Evolutionary conservation across 306 rosid genomes (phyloP), one percentile per base, ranked within the genome.

Genomic region (Vigna unguiculata): DNA sequence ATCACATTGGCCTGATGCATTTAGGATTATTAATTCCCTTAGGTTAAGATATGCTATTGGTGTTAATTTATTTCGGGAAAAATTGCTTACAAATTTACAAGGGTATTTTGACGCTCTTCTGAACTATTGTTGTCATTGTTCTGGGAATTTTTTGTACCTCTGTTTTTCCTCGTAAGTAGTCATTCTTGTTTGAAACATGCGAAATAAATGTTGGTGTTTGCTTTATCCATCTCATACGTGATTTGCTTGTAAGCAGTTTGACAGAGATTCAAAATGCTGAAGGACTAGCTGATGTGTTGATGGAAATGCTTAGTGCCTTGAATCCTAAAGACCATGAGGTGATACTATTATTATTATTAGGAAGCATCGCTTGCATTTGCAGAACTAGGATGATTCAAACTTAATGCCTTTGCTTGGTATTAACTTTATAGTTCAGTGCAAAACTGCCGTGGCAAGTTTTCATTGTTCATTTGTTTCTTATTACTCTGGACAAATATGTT

Each of bases 231-330:
- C 21, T 46, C 70, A 58, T 69, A 52, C 72, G 79, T 45, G 32
- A 54, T 80, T 80, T 78, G 58, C 53, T 69, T 64, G 10, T 81
- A 38, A 80, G 77, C 89, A 96, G 99, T 89, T 80, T 87, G 77
- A 46, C 28, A 47, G 98, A 96, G 79, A 91, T 96, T 68, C 89
- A 85, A 81, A 92, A 85, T 86, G 97, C 98, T 73, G 82, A 82
- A 75, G 99, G 97, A 69, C 43, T 96, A 59, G 88, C 92, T 46
- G 93, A 91, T 86, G 91, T 96, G 53, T 88, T 96, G 84, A 84
- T 82, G 83, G 99, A 96, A 77, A 96, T 96, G 93, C 97, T 96
- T 65, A 81, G 82, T 68, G 98, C 91, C 22, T 87, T 92, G 91
- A 93, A 87, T 85, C 91, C 90, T 40, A 88, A 87, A 83, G 92